Conservation (phyloP, 1,139 yeast genomes). For the Diutina siamensis region DNA sequence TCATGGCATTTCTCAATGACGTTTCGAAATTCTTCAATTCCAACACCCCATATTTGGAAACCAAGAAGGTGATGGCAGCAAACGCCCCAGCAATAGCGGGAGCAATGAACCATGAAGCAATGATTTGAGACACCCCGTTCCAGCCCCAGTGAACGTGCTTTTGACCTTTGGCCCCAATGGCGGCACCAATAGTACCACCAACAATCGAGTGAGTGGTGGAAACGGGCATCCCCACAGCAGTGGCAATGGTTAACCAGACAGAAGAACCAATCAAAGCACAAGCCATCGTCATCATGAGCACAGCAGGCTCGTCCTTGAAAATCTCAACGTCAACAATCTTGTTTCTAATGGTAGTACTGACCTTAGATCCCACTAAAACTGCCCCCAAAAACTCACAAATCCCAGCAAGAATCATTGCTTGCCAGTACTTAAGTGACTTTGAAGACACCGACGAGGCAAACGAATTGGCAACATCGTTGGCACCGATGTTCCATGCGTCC, state of each 20-base stretch:
- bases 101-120: constrained; percentile 76
- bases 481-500: constrained; percentile 79
- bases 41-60: constrained; percentile 49
- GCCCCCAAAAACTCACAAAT: constrained; percentile 67
- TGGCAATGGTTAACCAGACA: constrained; percentile 57
- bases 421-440: constrained; percentile 58
- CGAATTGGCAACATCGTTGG: constrained; percentile 76
- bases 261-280: constrained; percentile 74
- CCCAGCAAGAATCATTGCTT: constrained; percentile 62
- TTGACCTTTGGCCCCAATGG: constrained; percentile 60
- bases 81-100: constrained; percentile 61
- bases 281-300: constrained; percentile 63
- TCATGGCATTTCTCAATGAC: constrained; percentile 42
- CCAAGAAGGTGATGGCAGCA: constrained; percentile 45
- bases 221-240: constrained; percentile 60
- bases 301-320: constrained; percentile 50
- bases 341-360: constrained; percentile 11
- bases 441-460: constrained; percentile 69
- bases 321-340: constrained; percentile 31
- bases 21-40: constrained; percentile 38
- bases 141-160: constrained; percentile 61
- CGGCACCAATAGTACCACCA: constrained; percentile 67
- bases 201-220: constrained; percentile 74
- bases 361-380: constrained; percentile 12
- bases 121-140: constrained; percentile 59